Percentiles rank a stretch among this genome's conserved stretches.
These are phyloP conservation scores for Ceratocystis albifundus DNA, from an alignment of 2,329 filamentous ascomycete species.

Conservation along the genomic window DNA sequence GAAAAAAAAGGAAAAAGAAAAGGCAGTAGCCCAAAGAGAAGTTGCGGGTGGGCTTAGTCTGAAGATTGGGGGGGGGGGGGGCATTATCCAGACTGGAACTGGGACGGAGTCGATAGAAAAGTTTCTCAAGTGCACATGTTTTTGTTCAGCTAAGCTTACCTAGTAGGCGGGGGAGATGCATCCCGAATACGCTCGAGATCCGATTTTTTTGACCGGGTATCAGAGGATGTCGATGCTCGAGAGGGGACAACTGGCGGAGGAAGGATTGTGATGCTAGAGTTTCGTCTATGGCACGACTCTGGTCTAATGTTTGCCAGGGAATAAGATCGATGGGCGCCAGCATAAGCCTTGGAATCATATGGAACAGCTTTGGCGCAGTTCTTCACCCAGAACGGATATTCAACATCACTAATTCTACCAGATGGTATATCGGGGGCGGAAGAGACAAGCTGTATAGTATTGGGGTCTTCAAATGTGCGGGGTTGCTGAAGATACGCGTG, in stretches of 20 bases:
- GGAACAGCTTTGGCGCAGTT: constrained; percentile 13
- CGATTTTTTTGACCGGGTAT: constrained; percentile 15
- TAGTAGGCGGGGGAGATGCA: constrained; percentile 14
- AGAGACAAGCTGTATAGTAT: constrained; percentile 4
- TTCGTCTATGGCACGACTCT: constrained; percentile 16
- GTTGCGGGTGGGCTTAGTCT: neutral
- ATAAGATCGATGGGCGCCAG: constrained; percentile 14
- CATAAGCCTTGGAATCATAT: constrained; percentile 16
- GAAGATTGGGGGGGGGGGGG: too few relatives aligned
- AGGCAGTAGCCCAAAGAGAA: too few relatives aligned
- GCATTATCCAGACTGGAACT: neutral
- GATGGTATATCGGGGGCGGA: constrained; percentile 13
- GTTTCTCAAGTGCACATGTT: neutral
- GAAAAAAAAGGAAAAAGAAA: too few relatives aligned
- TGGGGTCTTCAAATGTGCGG: constrained; percentile 13
- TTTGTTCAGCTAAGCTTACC: constrained; percentile 8
- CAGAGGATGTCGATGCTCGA: constrained; percentile 8
- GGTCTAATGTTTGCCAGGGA: constrained; percentile 18
- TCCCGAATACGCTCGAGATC: constrained; percentile 18
- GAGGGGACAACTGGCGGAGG: neutral
- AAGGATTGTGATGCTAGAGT: constrained; percentile 16
- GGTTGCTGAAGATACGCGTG: constrained; percentile 14
- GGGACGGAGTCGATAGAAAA: neutral
- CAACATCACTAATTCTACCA: constrained; percentile 12
- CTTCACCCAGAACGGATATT: constrained; percentile 15